phyloP scores from a whole-genome alignment of 2,329 filamentous ascomycete genomes.

The Diplodia sapinea region DNA sequence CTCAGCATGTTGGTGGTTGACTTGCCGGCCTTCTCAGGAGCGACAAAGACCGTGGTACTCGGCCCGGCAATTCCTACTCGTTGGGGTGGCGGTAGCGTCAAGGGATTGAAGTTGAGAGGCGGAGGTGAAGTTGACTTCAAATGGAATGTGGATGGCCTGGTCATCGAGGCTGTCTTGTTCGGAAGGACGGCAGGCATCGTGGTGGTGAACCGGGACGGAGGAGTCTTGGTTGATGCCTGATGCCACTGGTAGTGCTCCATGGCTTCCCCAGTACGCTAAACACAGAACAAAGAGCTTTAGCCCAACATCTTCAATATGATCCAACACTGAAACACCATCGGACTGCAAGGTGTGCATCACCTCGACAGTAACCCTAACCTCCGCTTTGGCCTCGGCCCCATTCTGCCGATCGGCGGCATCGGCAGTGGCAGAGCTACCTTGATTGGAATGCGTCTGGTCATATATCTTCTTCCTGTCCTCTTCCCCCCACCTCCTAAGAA shows the following conservation, averaged over 20 bases:
- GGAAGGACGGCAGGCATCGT: conserved; percentile 31
- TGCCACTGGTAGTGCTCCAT: not conserved
- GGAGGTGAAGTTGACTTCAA: conserved; percentile 53
- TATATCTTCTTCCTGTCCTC: not conserved
- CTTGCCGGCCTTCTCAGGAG: conserved; percentile 36
- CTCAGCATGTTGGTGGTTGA: conserved; percentile 61
- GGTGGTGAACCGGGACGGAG: conserved; percentile 31
- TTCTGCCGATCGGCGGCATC: conserved; percentile 32
- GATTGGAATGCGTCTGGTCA: not conserved
- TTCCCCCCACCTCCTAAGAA: not conserved
- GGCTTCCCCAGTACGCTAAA: not conserved
- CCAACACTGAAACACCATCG: no score
- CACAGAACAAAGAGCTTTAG: no score
- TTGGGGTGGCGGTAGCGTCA: conserved; percentile 55
- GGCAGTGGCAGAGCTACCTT: conserved; percentile 15
- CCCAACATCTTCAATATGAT: no score
- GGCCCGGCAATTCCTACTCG: conserved; percentile 56
- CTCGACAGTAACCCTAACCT: not conserved
- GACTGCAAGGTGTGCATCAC: no score
- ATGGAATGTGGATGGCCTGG: conserved; percentile 51
- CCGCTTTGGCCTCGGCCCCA: not conserved
- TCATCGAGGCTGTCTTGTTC: conserved; percentile 35
- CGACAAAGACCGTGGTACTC: conserved; percentile 35
- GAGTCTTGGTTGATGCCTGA: conserved; percentile 11
- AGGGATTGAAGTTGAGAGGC: conserved; percentile 53